Conservation (phyloP, 1,284 basidiomycete genomes). For the Singerocomus rubriflavus region DNA sequence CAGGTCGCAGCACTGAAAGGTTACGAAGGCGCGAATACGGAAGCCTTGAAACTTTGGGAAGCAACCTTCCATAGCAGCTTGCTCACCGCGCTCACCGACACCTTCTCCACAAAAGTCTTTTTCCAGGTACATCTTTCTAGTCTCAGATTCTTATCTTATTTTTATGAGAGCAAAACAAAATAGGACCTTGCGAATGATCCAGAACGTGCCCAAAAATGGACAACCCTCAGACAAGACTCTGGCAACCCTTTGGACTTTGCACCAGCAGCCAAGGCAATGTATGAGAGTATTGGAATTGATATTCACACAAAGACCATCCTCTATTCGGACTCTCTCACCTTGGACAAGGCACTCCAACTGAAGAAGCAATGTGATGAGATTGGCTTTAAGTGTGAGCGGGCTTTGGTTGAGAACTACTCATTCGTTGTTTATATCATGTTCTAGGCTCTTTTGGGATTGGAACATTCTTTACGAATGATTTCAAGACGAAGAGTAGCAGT, state of each 20-base stretch:
- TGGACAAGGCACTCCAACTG: conserved; percentile 68
- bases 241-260: conserved; percentile 84
- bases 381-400: conserved; percentile 64
- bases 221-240: conserved; percentile 86
- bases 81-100: conserved; percentile 86
- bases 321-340: conserved; percentile 78
- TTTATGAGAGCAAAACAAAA: conserved; percentile 2
- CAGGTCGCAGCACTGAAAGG: conserved; percentile 80
- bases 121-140: conserved; percentile 52
- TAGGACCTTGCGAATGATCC: conserved; percentile 64
- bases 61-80: conserved; percentile 58
- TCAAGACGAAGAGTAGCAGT: conserved; percentile 54
- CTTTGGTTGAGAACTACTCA: not conserved
- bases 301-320: conserved; percentile 68
- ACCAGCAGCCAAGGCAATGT: conserved; percentile 67
- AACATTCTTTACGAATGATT: conserved; percentile 89
- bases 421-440: not conserved
- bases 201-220: conserved; percentile 68
- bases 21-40: conserved; percentile 72
- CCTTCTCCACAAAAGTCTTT: conserved; percentile 84
- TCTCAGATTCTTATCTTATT: not conserved
- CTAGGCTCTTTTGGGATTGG: conserved; percentile 85
- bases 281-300: conserved; percentile 64
- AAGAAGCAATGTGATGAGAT: conserved; percentile 71
- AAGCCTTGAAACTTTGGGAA: conserved; percentile 85